phyloP scores from a whole-genome alignment of 306 rosid genomes.

The Boehmeria nivea region DNA sequence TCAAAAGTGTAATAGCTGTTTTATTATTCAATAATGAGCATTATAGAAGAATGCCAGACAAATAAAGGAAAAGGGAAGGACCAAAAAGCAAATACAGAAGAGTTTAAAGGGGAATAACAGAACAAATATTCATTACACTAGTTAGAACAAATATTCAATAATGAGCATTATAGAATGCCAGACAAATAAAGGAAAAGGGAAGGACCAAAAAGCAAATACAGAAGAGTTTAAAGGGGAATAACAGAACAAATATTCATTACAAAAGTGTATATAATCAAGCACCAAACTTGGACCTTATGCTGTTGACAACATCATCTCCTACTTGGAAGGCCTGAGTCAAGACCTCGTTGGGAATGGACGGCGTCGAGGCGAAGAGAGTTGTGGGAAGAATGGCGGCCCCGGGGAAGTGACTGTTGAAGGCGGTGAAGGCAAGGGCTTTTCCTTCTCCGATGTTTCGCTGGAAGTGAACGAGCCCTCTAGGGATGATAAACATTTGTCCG shows the following conservation, averaged over 20 bases:
- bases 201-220: not conserved
- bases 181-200: too few species aligned
- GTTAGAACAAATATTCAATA: too few species aligned
- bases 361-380: slow-evolving; percentile 26
- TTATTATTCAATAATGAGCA: not conserved
- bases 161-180: not conserved
- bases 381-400: slow-evolving; percentile 19
- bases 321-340: slow-evolving; percentile 29
- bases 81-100: not conserved
- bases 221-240: not conserved
- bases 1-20: not conserved
- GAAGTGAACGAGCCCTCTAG: slow-evolving; percentile 39
- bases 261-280: slow-evolving; percentile 13
- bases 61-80: too few species aligned
- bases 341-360: slow-evolving; percentile 24
- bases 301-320: slow-evolving; percentile 21
- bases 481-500: slow-evolving; percentile 40
- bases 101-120: not conserved
- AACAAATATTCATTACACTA: not conserved
- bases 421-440: slow-evolving; percentile 26
- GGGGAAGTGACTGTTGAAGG: slow-evolving; percentile 45
- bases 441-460: slow-evolving; percentile 33
- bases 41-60: not conserved
- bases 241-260: not conserved
- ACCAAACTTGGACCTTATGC: slow-evolving; percentile 32